Conservation (phyloP, 495 filamentous ascomycete genomes). For the Penicillium canescens region DNA sequence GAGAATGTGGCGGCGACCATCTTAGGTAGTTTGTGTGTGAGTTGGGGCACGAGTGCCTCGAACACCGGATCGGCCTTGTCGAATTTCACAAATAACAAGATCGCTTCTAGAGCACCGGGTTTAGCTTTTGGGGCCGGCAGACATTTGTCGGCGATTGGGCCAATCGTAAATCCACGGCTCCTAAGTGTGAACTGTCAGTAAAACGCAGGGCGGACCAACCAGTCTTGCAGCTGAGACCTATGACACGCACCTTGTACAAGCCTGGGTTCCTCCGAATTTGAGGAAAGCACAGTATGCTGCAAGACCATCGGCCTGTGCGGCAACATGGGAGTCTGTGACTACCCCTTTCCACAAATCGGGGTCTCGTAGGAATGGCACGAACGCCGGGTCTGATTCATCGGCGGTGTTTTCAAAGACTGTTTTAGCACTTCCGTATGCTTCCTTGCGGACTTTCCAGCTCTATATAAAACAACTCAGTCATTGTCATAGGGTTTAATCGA, state of each 20-base stretch:
- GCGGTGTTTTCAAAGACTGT: conserved; percentile 82
- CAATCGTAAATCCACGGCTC: conserved; percentile 72
- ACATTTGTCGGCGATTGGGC: conserved; percentile 87
- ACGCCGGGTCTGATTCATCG: conserved; percentile 84
- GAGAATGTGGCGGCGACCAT: conserved; percentile 82
- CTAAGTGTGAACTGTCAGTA: conserved; percentile 38
- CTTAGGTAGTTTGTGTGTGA: conserved; percentile 93
- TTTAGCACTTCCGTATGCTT: conserved; percentile 89
- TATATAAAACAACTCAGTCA: conserved; percentile 24
- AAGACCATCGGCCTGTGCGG: conserved; percentile 92
- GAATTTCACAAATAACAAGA: conserved; percentile 86
- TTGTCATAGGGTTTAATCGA: conserved; percentile 20
- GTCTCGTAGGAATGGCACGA: conserved; percentile 84
- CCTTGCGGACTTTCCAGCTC: conserved; percentile 97
- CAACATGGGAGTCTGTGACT: conserved; percentile 94
- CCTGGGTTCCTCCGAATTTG: conserved; percentile 78
- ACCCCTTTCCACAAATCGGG: conserved; percentile 87
- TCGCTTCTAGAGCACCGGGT: conserved; percentile 78
- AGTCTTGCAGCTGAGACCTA: background rate
- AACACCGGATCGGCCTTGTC: conserved; percentile 84
- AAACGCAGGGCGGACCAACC: background rate
- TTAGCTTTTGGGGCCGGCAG: conserved; percentile 87
- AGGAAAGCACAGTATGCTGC: conserved; percentile 84
- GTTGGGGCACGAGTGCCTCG: conserved; percentile 82
- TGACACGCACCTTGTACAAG: conserved; percentile 63